These are phyloP conservation scores for Bjerkandera adusta DNA, from an alignment of 1,284 basidiomycete genomes.

Conservation along the genomic window DNA sequence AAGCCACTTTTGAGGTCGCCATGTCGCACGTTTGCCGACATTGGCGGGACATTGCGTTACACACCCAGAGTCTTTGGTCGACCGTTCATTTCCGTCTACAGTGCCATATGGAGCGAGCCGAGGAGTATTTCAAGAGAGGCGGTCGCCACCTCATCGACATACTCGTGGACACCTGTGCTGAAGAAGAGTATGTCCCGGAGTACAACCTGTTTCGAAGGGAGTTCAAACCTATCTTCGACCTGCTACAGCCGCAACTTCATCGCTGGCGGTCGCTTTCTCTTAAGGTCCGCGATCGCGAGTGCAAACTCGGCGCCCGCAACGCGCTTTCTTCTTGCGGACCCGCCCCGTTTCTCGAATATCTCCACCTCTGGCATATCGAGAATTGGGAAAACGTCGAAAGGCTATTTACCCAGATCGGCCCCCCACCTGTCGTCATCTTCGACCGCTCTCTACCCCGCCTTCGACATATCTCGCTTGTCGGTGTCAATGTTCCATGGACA, in stretches of 20 bases:
- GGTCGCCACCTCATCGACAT: constrained; percentile 45
- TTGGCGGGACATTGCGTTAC: constrained; percentile 52
- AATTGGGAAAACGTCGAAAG: constrained; percentile 48
- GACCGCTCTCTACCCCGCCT: constrained; percentile 45
- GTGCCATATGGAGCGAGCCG: constrained; percentile 45
- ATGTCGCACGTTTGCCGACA: constrained; percentile 53
- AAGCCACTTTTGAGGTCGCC: constrained; percentile 45
- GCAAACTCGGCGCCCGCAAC: constrained; percentile 50
- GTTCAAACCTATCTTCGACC: constrained; percentile 45
- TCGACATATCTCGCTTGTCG: constrained; percentile 54
- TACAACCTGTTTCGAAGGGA: constrained; percentile 43
- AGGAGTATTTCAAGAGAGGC: constrained; percentile 42
- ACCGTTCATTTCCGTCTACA: constrained; percentile 49
- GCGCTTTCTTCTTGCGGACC: constrained; percentile 46
- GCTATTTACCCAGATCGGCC: constrained; percentile 50
- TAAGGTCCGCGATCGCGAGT: constrained; percentile 53
- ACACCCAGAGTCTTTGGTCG: constrained; percentile 49
- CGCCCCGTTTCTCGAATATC: constrained; percentile 49
- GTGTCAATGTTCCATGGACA: constrained; percentile 61
- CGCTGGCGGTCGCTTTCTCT: constrained; percentile 58
- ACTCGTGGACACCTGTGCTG: constrained; percentile 52
- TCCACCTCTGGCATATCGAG: constrained; percentile 64
- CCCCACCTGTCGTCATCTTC: constrained; percentile 56
- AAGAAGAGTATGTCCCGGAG: constrained; percentile 42
- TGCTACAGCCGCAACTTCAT: constrained; percentile 45